phyloP scores from a whole-genome alignment of 148 eudicot genomes.

The Silene conica region DNA sequence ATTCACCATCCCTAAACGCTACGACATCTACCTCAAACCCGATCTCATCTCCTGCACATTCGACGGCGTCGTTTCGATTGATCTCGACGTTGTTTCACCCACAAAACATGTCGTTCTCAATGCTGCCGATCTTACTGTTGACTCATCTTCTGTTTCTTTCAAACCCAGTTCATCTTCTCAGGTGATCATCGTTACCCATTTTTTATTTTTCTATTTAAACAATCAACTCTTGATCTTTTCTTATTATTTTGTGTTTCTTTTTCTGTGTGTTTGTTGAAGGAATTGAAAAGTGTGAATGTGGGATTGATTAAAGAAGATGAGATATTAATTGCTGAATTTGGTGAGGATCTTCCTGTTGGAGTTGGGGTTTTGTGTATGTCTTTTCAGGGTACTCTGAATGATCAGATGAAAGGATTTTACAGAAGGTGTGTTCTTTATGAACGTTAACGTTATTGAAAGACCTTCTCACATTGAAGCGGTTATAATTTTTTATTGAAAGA shows the following conservation, averaged over 20 bases:
- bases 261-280: constrained; percentile 29
- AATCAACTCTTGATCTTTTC: background rate
- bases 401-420: constrained; percentile 95
- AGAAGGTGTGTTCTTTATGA: constrained; percentile 48
- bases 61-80: constrained; percentile 56
- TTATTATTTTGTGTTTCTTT: background rate
- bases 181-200: constrained; percentile 30
- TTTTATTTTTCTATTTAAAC: background rate
- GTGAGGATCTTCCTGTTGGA: constrained; percentile 64
- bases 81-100: constrained; percentile 54
- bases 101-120: constrained; percentile 73
- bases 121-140: constrained; percentile 73
- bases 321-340: constrained; percentile 70
- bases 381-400: constrained; percentile 80
- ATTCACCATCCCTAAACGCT: constrained; percentile 63
- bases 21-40: constrained; percentile 66
- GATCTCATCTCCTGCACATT: constrained; percentile 72
- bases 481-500: background rate
- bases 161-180: constrained; percentile 32
- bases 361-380: constrained; percentile 53
- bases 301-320: constrained; percentile 67
- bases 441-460: too few relatives aligned
- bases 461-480: too few relatives aligned
- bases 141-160: constrained; percentile 50
- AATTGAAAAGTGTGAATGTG: constrained; percentile 42